Evolutionary conservation across 1,284 basidiomycete genomes (phyloP), one percentile per base, ranked within the genome.

Genomic region (Boletellus deceptivus): DNA sequence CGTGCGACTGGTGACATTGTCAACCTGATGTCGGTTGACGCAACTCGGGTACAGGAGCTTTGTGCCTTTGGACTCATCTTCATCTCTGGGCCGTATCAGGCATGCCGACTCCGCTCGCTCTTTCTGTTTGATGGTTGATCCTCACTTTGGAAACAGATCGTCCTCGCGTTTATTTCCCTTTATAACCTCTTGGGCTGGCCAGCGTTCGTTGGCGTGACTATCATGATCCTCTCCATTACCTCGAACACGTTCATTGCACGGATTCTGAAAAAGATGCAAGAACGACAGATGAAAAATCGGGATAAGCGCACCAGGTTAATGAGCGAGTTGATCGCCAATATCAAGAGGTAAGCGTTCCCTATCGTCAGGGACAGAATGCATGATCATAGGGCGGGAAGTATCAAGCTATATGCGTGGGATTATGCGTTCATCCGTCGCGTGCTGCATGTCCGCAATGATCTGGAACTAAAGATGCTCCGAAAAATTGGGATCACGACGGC

Each of bases 181-280:
- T 93, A 93, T 67, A 78, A 84, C 56, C 82, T 98, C 24, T 81
- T 98, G 22, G 95, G 94, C 3, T 96, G 92, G 92, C 80, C 91
- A 16, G 87, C 91, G 0, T 94, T 98, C 60, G 88, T 93, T 44
- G 95, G 95, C 11, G 91, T 98, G 3, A 92, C 77, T 0, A 87
- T 98, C 64, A 97, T 98, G 93, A 67, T 93, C 38, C 66, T 92
- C 48, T 87, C 86, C 1, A 74, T 90, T 46, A 93, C 93, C 2
- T 63, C 93, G 55, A 94, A 93, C 60, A 91, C 91, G 0, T 60
- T 79, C 42, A 85, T 94, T 52, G 90, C 92, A 2, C 71, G 83
- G 11, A 73, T 84, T 54, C 72, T 93, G 56, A 96, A 96, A 68
- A 76, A 71, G 43, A 81, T 95, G 73, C 91, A 95, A 65, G 82